Evolutionary conservation across 345 rosid genomes (phyloP).

Genomic region (Trapa incisa): DNA sequence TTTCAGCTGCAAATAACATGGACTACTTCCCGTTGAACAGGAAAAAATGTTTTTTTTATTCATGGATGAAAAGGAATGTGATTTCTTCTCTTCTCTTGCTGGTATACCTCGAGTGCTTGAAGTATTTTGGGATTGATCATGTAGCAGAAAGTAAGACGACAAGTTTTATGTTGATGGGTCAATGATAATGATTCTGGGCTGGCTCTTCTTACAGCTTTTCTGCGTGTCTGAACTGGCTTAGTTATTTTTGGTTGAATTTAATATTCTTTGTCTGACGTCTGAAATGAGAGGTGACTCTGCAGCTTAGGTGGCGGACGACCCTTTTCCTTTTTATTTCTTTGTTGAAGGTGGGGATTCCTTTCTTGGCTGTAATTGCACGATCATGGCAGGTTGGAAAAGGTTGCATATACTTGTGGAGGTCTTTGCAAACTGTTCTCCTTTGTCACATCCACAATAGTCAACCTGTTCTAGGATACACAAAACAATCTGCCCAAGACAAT

Average conservation of each 20-base stretch:
- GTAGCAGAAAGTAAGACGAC: neutral
- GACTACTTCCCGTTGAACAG: neutral
- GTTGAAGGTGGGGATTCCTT: neutral
- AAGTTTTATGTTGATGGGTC: neutral
- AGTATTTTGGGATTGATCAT: neutral
- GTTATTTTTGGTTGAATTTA: constrained; percentile 1
- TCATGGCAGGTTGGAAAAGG: constrained; percentile 1
- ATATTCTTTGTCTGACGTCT: neutral
- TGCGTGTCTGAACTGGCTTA: neutral
- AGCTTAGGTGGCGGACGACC: neutral
- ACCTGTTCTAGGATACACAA: neutral
- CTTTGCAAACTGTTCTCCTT: neutral
- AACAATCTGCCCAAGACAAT: neutral
- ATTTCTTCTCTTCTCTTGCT: neutral
- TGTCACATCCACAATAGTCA: neutral
- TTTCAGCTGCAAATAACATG: neutral
- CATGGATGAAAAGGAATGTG: too few relatives aligned
- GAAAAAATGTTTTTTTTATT: neutral
- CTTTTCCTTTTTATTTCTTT: neutral
- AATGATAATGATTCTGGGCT: neutral
- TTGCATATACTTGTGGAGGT: neutral
- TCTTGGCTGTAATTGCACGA: neutral
- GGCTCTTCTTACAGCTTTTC: neutral
- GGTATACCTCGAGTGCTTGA: neutral
- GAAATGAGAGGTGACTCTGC: neutral